phyloP scores from a whole-genome alignment of 371 early-diverging fungal species.

The Funneliformis caledonium region DNA sequence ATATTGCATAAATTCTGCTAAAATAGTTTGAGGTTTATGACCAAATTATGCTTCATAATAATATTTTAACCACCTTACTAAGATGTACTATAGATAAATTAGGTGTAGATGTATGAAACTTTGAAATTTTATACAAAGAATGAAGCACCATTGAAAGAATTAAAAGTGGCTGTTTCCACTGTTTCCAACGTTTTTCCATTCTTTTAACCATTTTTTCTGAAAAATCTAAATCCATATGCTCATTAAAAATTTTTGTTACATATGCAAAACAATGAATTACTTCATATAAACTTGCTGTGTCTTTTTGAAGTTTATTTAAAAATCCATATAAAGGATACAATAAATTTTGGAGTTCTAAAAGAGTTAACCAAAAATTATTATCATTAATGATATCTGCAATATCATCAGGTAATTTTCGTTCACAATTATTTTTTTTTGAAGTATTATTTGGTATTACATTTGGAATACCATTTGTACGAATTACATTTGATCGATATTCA shows the following conservation, averaged over 20 bases:
- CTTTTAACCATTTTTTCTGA: background rate
- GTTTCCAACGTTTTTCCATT: slow-evolving; percentile 6
- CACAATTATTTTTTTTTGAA: background rate
- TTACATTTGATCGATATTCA: background rate
- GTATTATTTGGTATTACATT: background rate
- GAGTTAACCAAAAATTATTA: background rate
- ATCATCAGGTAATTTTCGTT: slow-evolving; percentile 23
- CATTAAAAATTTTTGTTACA: background rate
- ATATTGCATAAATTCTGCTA: slow-evolving; percentile 13
- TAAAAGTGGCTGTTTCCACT: slow-evolving; percentile 14
- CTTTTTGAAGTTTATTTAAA: slow-evolving; percentile 25
- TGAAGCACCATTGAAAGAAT: background rate
- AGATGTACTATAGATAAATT: background rate
- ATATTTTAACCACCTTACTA: slow-evolving; percentile 13
- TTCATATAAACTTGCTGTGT: slow-evolving; percentile 11
- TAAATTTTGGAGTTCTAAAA: background rate
- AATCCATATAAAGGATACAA: slow-evolving; percentile 23
- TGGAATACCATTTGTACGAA: background rate
- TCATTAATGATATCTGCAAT: slow-evolving; percentile 19
- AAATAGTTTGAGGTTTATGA: background rate
- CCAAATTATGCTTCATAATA: slow-evolving; percentile 14
- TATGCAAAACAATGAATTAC: slow-evolving; percentile 28
- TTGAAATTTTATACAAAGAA: slow-evolving; percentile 3
- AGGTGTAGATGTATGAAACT: background rate
- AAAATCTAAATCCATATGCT: background rate